These are phyloP conservation scores for Metschnikowia vanudenii DNA, from an alignment of 805 yeast species.

Conservation along the genomic window DNA sequence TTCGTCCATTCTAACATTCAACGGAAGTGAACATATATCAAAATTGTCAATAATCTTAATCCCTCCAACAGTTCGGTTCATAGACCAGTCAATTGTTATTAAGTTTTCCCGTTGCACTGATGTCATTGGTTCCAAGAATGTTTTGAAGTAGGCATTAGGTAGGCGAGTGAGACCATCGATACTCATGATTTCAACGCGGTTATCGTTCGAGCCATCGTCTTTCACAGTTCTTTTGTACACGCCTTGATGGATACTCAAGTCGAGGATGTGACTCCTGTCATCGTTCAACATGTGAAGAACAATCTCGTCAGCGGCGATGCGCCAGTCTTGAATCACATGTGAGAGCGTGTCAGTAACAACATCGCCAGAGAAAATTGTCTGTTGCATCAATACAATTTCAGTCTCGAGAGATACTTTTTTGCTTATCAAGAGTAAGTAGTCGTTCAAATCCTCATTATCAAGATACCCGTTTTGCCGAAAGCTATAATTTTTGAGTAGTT, in stretches of 20 bases:
- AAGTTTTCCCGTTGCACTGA: constrained; percentile 18
- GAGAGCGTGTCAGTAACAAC: constrained; percentile 16
- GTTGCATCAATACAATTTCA: constrained; percentile 37
- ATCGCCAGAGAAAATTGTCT: constrained; percentile 39
- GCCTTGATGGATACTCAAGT: constrained; percentile 37
- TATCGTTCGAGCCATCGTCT: constrained; percentile 42
- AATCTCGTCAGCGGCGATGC: constrained; percentile 39
- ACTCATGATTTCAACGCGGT: constrained; percentile 34
- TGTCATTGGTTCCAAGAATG: constrained; percentile 32
- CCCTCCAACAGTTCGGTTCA: constrained; percentile 44
- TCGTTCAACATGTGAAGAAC: constrained; percentile 42
- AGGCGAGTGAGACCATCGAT: constrained; percentile 40
- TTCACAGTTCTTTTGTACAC: constrained; percentile 31
- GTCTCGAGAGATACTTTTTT: constrained; percentile 33
- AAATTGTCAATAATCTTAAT: constrained; percentile 40
- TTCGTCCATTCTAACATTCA: constrained; percentile 39
- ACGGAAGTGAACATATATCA: constrained; percentile 37
- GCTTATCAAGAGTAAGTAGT: constrained; percentile 37
- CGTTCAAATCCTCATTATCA: constrained; percentile 48
- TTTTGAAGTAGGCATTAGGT: constrained; percentile 30
- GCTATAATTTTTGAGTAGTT: constrained; percentile 46
- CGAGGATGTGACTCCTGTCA: constrained; percentile 39
- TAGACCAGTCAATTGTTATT: constrained; percentile 39
- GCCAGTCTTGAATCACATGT: constrained; percentile 32
- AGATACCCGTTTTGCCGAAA: constrained; percentile 46